Percentiles rank a stretch among this genome's conserved stretches.
phyloP scores from a whole-genome alignment of 202 grass and related monocot genomes.

The Carex sylvatica region DNA sequence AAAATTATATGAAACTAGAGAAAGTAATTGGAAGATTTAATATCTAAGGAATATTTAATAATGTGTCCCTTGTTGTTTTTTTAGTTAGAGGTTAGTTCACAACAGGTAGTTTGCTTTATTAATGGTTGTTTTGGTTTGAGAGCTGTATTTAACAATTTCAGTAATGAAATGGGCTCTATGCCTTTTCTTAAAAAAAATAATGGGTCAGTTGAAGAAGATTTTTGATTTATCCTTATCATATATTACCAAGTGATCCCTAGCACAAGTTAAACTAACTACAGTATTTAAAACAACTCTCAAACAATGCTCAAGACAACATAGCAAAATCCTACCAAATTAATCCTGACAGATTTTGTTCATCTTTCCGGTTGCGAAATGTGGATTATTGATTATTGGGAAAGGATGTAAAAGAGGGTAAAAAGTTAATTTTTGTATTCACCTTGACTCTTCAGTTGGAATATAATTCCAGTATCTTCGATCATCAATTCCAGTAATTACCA shows the following conservation, averaged over 20 bases:
- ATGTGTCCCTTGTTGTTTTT: neutral
- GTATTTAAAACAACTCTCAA: neutral
- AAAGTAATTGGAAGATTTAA: neutral
- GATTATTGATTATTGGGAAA: no score
- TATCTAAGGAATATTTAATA: neutral
- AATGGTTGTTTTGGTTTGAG: no score
- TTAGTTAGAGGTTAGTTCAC: no score
- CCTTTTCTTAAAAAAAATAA: neutral
- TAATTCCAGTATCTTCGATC: slow-evolving; percentile 78
- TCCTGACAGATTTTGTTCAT: no score
- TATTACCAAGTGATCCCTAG: neutral
- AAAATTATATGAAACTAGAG: neutral
- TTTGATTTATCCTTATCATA: neutral
- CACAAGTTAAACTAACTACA: neutral
- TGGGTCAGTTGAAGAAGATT: neutral
- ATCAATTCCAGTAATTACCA: slow-evolving; percentile 85
- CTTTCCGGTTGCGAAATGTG: no score
- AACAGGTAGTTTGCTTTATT: no score
- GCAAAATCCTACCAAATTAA: neutral
- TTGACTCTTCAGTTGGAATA: slow-evolving; percentile 70
- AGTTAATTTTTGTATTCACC: slow-evolving; percentile 30
- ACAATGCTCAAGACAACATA: slow-evolving; percentile 5
- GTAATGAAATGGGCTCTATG: no score
- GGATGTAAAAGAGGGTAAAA: no score
- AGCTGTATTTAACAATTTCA: no score